These are phyloP conservation scores for Edaphochlamys debaryana DNA, from an alignment of 139 green algal species.

Conservation along the genomic window DNA sequence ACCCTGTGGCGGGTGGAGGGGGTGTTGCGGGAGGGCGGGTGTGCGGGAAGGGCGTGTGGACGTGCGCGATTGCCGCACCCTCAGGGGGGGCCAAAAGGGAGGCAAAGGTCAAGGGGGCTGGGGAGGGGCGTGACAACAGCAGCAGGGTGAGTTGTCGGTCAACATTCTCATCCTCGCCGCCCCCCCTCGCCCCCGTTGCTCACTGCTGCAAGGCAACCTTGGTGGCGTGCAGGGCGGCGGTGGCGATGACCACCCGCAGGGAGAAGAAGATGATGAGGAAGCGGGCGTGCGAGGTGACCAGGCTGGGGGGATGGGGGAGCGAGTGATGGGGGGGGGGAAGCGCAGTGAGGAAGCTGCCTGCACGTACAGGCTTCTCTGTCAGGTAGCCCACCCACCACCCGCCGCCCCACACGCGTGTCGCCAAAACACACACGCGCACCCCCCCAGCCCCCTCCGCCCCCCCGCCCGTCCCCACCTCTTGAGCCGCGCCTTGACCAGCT, in stretches of 20 bases:
- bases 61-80: no score
- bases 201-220: constrained; percentile 4
- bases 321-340: neutral
- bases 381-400: neutral
- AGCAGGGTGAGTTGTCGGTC: neutral
- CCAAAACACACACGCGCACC: no score
- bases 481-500: constrained; percentile 26
- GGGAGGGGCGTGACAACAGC: no score
- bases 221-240: neutral
- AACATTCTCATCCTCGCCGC: neutral
- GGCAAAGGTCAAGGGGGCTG: neutral
- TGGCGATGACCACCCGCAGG: constrained; percentile 12
- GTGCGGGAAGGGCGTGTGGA: neutral
- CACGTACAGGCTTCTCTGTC: no score
- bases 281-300: neutral
- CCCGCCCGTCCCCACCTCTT: neutral
- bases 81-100: neutral
- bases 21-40: neutral
- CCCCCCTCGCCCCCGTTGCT: neutral
- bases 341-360: neutral
- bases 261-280: neutral
- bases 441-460: neutral
- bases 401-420: no score
- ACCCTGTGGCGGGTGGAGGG: neutral
- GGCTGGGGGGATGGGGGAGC: neutral